Evolutionary conservation across 257 asterid genomes (phyloP), one percentile per base, ranked within the genome.

Genomic region (Fraxinus cuspidata): DNA sequence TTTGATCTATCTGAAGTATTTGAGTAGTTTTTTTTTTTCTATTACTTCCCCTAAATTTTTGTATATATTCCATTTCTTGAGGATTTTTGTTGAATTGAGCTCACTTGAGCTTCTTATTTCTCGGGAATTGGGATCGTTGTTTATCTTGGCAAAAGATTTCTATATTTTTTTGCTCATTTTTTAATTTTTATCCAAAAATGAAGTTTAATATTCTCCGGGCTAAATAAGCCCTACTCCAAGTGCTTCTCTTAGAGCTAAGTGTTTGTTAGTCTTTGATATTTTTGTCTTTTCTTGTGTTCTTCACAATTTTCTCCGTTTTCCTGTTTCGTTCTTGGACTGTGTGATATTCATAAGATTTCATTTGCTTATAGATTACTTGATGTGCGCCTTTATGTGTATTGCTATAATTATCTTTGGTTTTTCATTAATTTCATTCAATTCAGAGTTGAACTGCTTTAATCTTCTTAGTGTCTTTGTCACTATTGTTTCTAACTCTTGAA

Each of bases 11-110:
- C 56, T 0, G n/a, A 47, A 47, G 7, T 47, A 3, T 47, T 44
- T 12, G 47, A 42, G 18, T 42, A 42, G 4, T 42, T 44, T 44
- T 42, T 76, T 25, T 47, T 72, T 11, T 31, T 28, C 31, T 80
- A 9, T 70, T 35, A 80, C 78, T 78, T 65, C 65, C 75, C n/a
- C 44, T 25, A 75, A 72, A 51, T 2, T 21, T 79, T 78, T 23
- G 4, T 68, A n/a, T 53, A 21, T 66, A 72, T 67, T 16, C 40
- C 32, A 47, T 9, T 51, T 32, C 18, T 37, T 71, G 35, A 63
- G 18, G 51, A 31, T 60, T 19, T 31, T 53, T 29, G 31, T 67
- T 76, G 51, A 68, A 19, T 40, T 76, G 64, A 23, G 81, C 16
- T 69, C 9, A 49, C 16, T 77, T 31, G 2, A 11, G 42, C 32